These are phyloP conservation scores for Lepidium campestre DNA, from an alignment of 441 rosid species.

Conservation along the genomic window DNA sequence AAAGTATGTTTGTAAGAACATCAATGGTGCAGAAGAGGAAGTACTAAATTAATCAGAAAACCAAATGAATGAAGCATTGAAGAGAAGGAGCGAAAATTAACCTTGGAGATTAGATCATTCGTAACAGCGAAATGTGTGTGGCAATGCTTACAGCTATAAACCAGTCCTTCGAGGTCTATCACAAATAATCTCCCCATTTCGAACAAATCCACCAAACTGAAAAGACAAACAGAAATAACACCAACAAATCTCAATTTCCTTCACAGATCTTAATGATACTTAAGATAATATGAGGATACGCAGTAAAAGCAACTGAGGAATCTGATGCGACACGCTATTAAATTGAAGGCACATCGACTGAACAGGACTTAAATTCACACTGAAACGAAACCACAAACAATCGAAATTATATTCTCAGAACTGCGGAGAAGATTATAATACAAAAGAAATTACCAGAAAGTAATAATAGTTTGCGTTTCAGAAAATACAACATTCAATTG, in stretches of 20 bases:
- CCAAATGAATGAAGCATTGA: background rate
- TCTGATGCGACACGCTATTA: background rate
- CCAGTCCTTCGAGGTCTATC: slow-evolving; percentile 49
- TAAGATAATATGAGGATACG: background rate
- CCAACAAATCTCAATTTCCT: slow-evolving; percentile 13
- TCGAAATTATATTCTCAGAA: background rate
- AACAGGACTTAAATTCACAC: background rate
- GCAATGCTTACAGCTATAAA: slow-evolving; percentile 75
- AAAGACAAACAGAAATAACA: background rate
- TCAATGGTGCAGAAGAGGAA: background rate
- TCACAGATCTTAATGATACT: slow-evolving; percentile 7
- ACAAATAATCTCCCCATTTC: slow-evolving; percentile 70
- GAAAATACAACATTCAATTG: background rate
- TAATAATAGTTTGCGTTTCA: background rate
- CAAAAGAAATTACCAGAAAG: slow-evolving; percentile 9
- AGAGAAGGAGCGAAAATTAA: background rate
- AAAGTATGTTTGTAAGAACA: background rate
- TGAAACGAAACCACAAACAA: background rate
- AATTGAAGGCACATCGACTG: background rate
- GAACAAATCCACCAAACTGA: slow-evolving; percentile 21
- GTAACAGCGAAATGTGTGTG: slow-evolving; percentile 47
- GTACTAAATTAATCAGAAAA: background rate
- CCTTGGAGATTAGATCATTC: slow-evolving; percentile 63
- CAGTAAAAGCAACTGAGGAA: background rate
- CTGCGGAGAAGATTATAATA: background rate